Base-by-base conservation (phyloP, 306 rosid genomes). In the Vigna reflexopilosa region DNA sequence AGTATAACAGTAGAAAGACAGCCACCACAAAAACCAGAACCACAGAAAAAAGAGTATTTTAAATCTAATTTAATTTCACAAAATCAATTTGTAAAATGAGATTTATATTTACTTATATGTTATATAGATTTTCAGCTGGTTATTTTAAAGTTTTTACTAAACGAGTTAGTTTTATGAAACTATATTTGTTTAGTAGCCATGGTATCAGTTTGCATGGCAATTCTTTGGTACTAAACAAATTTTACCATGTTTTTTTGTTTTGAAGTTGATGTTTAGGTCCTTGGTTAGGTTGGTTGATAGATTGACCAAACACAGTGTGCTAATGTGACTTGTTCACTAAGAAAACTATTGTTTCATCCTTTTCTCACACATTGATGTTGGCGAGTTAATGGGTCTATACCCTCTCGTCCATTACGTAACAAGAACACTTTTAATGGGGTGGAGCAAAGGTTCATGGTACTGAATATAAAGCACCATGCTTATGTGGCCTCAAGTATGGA, bases 311-410 rank as follows among this genome's bases (percentile, higher is more conserved):
- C 12, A 32, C 22, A 63, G 7, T 63, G 3, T 62, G 24, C 32
- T 16, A 36, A 63, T 58, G 16, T 79, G 75, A 69, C 81, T 81
- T 81, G 79, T 28, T 67, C 70, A 45, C 66, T 70, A 81, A 81
- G 81, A 77, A 67, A 63, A 40, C 77, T 9, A 55, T 42, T 16
- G 44, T 28, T 71, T 32, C 16, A 47, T 51, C 50, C 34, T 80
- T 65, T 32, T 8, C 9, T 34, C 0, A 22, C 40, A 9, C 20
- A 55, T 66, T 5, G 30, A 40, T 73, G 56, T 42, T 67, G 32
- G 28, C 68, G 52, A 13, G 49, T 80, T 56, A 70, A 30, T 61
- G 56, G 62, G n/a, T 66, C 36, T 69, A 16, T 28, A 61, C 45
- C 77, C 69, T 11, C 14, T 45, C 1, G 13, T 67, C 65, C 63